Conservation (phyloP, 352 stramenopile species). For the Phytophthora pseudosyringae region DNA sequence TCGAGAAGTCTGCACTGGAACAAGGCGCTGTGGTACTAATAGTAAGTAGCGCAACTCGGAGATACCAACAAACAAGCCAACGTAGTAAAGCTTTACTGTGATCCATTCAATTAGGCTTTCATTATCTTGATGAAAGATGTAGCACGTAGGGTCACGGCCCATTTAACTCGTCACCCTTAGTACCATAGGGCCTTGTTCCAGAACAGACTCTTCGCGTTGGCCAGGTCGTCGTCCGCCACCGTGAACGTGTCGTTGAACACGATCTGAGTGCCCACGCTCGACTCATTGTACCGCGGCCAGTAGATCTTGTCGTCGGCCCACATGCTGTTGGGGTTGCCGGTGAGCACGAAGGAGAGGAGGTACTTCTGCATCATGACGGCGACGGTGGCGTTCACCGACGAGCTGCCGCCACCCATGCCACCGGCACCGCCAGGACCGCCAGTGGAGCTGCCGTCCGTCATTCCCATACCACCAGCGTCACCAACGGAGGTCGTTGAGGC, state of each 20-base stretch:
- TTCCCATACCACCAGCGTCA: constrained; percentile 4
- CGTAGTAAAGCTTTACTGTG: too few relatives aligned
- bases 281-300: constrained; percentile 34
- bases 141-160: too few relatives aligned
- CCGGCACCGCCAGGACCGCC: neutral
- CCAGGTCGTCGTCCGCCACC: constrained; percentile 22
- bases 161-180: too few relatives aligned
- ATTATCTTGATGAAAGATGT: too few relatives aligned
- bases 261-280: constrained; percentile 22
- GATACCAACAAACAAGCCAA: too few relatives aligned
- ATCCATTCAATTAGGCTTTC: too few relatives aligned
- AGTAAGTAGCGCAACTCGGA: too few relatives aligned
- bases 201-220: constrained; percentile 30
- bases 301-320: constrained; percentile 37
- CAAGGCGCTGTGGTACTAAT: constrained; percentile 38
- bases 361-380: constrained; percentile 35
- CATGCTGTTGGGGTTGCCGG: constrained; percentile 30
- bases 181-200: constrained; percentile 43
- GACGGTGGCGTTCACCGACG: neutral
- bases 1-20: constrained; percentile 32
- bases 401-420: constrained; percentile 9
- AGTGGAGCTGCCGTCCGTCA: constrained; percentile 22
- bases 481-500: constrained; percentile 4
- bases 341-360: constrained; percentile 35
- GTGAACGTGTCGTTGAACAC: constrained; percentile 42